Conservation (phyloP, 148 eudicot genomes). For the Rhododendron molle region DNA sequence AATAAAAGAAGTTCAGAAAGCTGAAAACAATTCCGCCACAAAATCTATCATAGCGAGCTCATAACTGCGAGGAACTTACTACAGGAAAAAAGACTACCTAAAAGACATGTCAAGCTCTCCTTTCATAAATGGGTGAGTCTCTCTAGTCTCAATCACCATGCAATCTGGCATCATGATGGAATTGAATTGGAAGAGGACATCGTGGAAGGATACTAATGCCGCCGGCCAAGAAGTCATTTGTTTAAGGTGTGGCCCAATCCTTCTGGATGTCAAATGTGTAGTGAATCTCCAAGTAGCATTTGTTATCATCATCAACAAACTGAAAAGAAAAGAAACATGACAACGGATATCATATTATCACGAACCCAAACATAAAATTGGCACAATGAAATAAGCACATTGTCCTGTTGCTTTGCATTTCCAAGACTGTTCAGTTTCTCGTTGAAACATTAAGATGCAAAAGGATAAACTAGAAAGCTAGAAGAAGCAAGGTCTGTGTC, state of each 20-base stretch:
- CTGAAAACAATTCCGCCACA: background rate
- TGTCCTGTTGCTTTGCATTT: background rate
- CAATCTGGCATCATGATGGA: background rate
- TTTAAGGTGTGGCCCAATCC: conserved; percentile 19
- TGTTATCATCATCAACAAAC: conserved; percentile 44
- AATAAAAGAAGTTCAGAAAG: background rate
- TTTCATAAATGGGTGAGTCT: background rate
- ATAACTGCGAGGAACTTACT: background rate
- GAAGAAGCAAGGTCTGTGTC: background rate
- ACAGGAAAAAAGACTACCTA: background rate
- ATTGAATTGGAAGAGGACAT: background rate
- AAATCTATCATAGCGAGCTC: background rate
- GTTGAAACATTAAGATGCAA: too few species aligned
- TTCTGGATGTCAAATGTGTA: conserved; percentile 39
- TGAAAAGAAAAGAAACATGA: conserved; percentile 11
- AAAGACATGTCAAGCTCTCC: background rate
- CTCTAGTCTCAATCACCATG: background rate
- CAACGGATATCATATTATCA: background rate
- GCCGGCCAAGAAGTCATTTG: background rate
- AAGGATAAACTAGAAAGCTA: background rate
- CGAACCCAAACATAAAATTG: background rate
- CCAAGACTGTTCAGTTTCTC: background rate
- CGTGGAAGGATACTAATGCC: background rate
- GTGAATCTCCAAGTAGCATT: conserved; percentile 35
- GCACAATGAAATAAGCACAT: background rate